Evolutionary conservation across 2,329 filamentous ascomycete genomes (phyloP), one percentile per base, ranked within the genome.

Genomic region (Aspergillus aculeatus): DNA sequence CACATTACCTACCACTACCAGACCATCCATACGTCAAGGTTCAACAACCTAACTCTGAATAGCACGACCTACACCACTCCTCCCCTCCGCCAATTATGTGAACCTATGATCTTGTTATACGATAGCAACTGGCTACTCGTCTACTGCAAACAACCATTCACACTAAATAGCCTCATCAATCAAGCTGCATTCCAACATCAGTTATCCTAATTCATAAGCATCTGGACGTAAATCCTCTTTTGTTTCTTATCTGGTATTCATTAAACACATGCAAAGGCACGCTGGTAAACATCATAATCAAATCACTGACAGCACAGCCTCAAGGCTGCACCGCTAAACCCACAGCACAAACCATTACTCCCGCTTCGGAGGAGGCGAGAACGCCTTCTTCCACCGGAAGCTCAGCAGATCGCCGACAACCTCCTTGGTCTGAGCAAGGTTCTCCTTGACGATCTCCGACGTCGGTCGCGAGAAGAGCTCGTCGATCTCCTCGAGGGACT

Each of bases 401-500:
- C 71, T 71, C 23, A 74, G 64, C 54, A 84, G 59, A 65, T 83
- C 81, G 29, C 71, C 72, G 5, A 80, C 77, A 4, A 81, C 78
- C 64, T 78, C 69, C 60, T 71, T 75, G 3, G 77, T 77, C 64
- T 77, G 81, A 60, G 72, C 74, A 23, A 78, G 14, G 68, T 89
- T 89, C 77, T 87, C 80, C 59, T 76, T 78, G 0, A 90, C 86
- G 49, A 90, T 80, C 49, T 87, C 82, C 47, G 78, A 76, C 0
- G 88, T 90, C 0, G 88, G 87, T 62, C 83, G 80, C 53, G 83
- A 80, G 71, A 90, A 90, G 21, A 90, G 78, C 41, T 85, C 76
- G 61, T 91, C 88, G 60, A 91, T 90, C 74, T 91, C 88, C 74
- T 91, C 89, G 0, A 91, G 82, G 2, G 84, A 84, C 72, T 82